These are phyloP conservation scores for Lipomyces chichibuensis DNA, from an alignment of 805 yeast genomes.

Conservation along the genomic window DNA sequence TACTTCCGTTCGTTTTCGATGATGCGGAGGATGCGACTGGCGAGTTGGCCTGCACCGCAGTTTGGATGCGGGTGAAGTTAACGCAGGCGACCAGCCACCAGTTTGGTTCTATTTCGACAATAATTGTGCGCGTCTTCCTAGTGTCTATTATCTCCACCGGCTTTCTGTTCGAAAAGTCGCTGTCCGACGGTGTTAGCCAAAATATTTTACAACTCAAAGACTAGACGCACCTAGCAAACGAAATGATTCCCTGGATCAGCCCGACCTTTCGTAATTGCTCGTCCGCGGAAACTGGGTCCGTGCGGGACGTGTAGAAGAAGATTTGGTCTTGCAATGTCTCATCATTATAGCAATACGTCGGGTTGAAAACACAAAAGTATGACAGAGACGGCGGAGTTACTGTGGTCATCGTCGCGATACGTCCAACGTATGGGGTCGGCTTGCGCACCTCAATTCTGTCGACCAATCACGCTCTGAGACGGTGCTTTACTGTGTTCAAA, in stretches of 20 bases:
- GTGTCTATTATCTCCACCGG: slow-evolving; percentile 36
- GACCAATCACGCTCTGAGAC: not conserved
- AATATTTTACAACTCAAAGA: not conserved
- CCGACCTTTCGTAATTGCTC: slow-evolving; percentile 34
- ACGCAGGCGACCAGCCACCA: slow-evolving; percentile 35
- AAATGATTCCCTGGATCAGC: slow-evolving; percentile 32
- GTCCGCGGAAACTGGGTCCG: slow-evolving; percentile 30
- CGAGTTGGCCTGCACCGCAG: slow-evolving; percentile 15
- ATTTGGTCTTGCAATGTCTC: slow-evolving; percentile 33
- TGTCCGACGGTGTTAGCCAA: slow-evolving; percentile 1
- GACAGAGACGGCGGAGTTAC: slow-evolving; percentile 34
- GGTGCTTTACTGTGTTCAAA: not conserved
- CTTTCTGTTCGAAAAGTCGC: slow-evolving; percentile 31
- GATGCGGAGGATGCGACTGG: slow-evolving; percentile 1
- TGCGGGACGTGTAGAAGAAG: slow-evolving; percentile 29
- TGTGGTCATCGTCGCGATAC: slow-evolving; percentile 17
- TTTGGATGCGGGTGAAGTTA: slow-evolving; percentile 29
- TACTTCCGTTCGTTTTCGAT: not conserved
- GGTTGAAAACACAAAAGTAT: slow-evolving; percentile 33
- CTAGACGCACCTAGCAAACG: slow-evolving; percentile 32
- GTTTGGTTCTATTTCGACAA: slow-evolving; percentile 33
- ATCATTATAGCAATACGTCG: slow-evolving; percentile 25
- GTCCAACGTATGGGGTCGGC: not conserved
- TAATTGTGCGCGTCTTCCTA: slow-evolving; percentile 32
- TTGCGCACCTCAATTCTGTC: not conserved